Conservation (phyloP, 805 yeast genomes). For the Citeromyces matritensis region DNA sequence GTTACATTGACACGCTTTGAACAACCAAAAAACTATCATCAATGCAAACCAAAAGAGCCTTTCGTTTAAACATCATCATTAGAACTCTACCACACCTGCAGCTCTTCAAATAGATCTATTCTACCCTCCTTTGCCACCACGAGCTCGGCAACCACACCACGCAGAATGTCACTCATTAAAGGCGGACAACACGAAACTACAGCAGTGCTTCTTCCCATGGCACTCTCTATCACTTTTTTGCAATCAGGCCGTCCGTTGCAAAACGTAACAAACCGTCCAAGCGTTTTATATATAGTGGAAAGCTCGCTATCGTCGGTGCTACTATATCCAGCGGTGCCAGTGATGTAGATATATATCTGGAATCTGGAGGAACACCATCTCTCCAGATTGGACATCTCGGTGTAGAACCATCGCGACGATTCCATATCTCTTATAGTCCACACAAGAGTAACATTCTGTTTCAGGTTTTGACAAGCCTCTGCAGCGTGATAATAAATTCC, state of each 20-base stretch:
- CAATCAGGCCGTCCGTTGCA: constrained; percentile 27
- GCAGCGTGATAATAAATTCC: constrained; percentile 27
- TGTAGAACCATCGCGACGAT: constrained; percentile 33
- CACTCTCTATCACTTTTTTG: constrained; percentile 14
- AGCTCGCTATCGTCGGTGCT: constrained; percentile 5
- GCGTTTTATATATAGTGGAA: neutral
- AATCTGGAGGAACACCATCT: constrained; percentile 5
- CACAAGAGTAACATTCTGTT: constrained; percentile 25
- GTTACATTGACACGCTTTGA: no score
- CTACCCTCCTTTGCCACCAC: constrained; percentile 24
- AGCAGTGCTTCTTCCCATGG: constrained; percentile 20
- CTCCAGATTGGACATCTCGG: constrained; percentile 21
- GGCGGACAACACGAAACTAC: constrained; percentile 35
- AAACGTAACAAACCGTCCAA: constrained; percentile 22
- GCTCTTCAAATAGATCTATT: constrained; percentile 61
- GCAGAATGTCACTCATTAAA: constrained; percentile 31
- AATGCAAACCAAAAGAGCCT: no score
- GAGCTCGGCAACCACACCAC: constrained; percentile 28
- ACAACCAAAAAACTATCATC: no score
- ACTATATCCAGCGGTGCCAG: constrained; percentile 11
- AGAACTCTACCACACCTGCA: constrained; percentile 45
- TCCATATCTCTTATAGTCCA: constrained; percentile 50
- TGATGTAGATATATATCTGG: constrained; percentile 19
- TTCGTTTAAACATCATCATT: no score
- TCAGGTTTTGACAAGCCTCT: constrained; percentile 9